A percentile compares a stretch with the other conserved stretches of the same genome.
Evolutionary conservation across 2,329 filamentous ascomycete genomes (phyloP).

Genomic region (Ambrosiella cleistominuta): DNA sequence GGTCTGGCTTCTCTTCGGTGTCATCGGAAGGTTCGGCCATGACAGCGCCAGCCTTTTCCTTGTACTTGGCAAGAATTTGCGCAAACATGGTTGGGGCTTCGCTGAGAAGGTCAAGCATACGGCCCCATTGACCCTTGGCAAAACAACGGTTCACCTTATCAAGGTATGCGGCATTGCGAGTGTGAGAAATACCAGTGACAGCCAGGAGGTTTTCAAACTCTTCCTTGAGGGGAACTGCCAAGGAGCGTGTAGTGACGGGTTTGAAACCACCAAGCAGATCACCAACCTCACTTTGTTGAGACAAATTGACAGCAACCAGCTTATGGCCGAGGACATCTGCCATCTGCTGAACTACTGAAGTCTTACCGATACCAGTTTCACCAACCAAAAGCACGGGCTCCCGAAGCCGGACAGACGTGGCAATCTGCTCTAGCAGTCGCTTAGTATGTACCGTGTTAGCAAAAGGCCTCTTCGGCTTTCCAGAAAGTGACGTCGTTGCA

Average conservation of each 20-base stretch:
- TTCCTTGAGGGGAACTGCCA: slow-evolving; percentile 80
- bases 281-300: slow-evolving; percentile 93
- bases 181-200: slow-evolving; percentile 65
- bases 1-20: slow-evolving; percentile 18
- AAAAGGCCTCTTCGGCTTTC: slow-evolving; percentile 49
- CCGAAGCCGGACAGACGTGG: slow-evolving; percentile 61
- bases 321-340: slow-evolving; percentile 71
- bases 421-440: slow-evolving; percentile 72
- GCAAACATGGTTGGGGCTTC: slow-evolving; percentile 80
- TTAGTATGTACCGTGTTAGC: slow-evolving; percentile 77
- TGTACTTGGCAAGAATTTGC: slow-evolving; percentile 42
- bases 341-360: slow-evolving; percentile 84
- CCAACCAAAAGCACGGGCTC: slow-evolving; percentile 91
- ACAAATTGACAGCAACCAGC: slow-evolving; percentile 84
- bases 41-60: slow-evolving; percentile 21
- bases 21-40: slow-evolving; percentile 18
- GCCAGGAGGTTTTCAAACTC: slow-evolving; percentile 84
- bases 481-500: slow-evolving; percentile 27
- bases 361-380: slow-evolving; percentile 97
- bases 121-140: slow-evolving; percentile 71
- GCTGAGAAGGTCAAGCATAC: slow-evolving; percentile 68
- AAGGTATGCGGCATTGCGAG: slow-evolving; percentile 76
- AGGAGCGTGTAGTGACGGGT: slow-evolving; percentile 73
- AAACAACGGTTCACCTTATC: slow-evolving; percentile 65
- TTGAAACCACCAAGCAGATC: slow-evolving; percentile 94